Evolutionary conservation across 2,329 filamentous ascomycete genomes (phyloP), one percentile per base, ranked within the genome.

Genomic region (Rachicladosporium sp.): DNA sequence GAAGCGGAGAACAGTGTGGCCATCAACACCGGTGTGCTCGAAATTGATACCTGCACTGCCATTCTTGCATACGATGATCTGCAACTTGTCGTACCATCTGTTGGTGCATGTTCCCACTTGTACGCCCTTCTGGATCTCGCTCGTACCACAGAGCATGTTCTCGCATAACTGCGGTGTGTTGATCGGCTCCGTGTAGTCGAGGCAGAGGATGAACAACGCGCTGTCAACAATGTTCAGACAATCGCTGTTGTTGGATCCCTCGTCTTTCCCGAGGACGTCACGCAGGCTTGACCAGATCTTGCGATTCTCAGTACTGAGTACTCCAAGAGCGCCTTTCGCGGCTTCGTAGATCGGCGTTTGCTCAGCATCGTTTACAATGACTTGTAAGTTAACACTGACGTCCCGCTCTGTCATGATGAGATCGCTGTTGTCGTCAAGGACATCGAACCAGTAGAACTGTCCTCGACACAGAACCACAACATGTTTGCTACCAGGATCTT

Each of bases 371-470:
- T 93, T 82, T 40, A 93, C 75, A 52, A 96, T 91, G 10, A 86
- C 89, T 55, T 93, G 82, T 11, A 98, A 68, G 55, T 98, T 96
- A 56, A 94, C 71, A 4, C 83, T 79, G 39, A 98, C 74, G 53
- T 98, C 91, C 59, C 85, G 89, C 61, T 96, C 91, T 0, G 81
- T 88, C 89, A 96, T 96, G 63, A 98, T 94, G 41, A 93, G 67
- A 59, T 98, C 91, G 5, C 83, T 83, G 61, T 94, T 93, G 50
- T 89, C 81, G 51, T 98, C 91, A 11, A 98, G 69, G 2, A 95
- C 88, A 60, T 98, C 91, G 53, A 98, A 98, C 89, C 89, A 96
- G 64, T 98, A 98, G 55, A 96, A 88, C 50, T 98, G 91, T 2
- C 91, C 91, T 48, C 89, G 84, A 56, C 86, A 93, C 63, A 96